These are phyloP conservation scores for Starmerella etchellsii DNA, from an alignment of 805 yeast species.

Conservation along the genomic window DNA sequence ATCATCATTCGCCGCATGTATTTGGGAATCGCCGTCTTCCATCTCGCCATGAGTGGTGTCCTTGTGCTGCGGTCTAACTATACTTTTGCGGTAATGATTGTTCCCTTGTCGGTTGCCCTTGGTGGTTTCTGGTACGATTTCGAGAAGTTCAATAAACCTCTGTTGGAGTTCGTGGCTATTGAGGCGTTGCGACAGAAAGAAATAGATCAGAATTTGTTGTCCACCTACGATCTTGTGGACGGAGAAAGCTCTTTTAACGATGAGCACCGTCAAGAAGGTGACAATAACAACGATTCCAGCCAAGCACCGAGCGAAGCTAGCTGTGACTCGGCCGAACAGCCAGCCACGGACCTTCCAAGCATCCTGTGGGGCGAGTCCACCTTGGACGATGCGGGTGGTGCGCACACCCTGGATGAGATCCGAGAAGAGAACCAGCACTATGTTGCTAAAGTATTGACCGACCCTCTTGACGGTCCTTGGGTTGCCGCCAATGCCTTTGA, in stretches of 20 bases:
- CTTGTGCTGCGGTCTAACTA: conserved; percentile 72
- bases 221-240: conserved; percentile 6
- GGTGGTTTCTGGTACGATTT: conserved; percentile 62
- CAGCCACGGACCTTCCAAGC: neutral
- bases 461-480: conserved; percentile 75
- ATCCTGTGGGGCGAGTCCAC: neutral
- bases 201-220: conserved; percentile 5
- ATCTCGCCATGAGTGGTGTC: conserved; percentile 85
- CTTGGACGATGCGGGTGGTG: neutral
- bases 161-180: conserved; percentile 74
- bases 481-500: conserved; percentile 49
- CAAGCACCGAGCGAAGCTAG: neutral
- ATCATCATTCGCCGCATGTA: conserved; percentile 69
- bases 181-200: conserved; percentile 39
- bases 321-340: neutral
- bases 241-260: conserved; percentile 3
- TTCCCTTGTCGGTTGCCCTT: conserved; percentile 66
- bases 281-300: neutral
- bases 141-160: conserved; percentile 66
- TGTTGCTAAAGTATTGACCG: conserved; percentile 60
- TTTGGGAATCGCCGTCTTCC: conserved; percentile 70
- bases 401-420: conserved; percentile 56
- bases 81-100: conserved; percentile 52
- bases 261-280: too few relatives aligned
- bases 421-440: conserved; percentile 62